Conservation (phyloP, 2,329 filamentous ascomycete genomes). For the Colletotrichum liaoningense region DNA sequence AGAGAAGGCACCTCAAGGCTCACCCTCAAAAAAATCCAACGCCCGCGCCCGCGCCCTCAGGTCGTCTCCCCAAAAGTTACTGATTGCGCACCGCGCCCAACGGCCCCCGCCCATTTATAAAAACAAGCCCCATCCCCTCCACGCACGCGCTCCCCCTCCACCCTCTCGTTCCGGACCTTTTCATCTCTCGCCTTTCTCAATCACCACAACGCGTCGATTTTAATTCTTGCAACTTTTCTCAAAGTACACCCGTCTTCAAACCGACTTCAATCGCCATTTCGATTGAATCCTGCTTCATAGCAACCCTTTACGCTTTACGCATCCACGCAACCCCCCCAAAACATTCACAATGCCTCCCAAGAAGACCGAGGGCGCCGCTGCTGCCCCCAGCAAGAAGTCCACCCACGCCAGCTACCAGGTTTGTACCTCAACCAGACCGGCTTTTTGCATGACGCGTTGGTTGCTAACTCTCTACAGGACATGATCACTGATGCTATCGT, state of each 20-base stretch:
- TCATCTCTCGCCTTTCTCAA: conserved; percentile 39
- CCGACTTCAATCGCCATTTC: conserved; percentile 35
- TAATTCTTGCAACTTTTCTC: conserved; percentile 19
- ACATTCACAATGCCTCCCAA: conserved; percentile 68
- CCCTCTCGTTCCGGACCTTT: conserved; percentile 46
- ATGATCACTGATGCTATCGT: conserved; percentile 74
- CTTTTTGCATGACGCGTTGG: conserved; percentile 35
- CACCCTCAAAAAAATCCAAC: too few species aligned
- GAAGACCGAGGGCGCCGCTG: conserved; percentile 57
- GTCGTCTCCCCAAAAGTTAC: conserved; percentile 47
- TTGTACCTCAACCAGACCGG: conserved; percentile 42
- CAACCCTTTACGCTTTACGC: conserved; percentile 37
- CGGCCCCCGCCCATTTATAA: conserved; percentile 68
- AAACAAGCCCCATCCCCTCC: conserved; percentile 66
- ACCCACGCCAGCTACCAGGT: conserved; percentile 71
- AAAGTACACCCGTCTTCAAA: conserved; percentile 37
- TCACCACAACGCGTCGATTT: conserved; percentile 38
- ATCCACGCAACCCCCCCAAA: conserved; percentile 39
- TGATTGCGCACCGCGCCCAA: conserved; percentile 66
- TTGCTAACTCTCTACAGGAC: conserved; percentile 59
- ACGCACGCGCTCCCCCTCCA: conserved; percentile 59
- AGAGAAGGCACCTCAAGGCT: background rate
- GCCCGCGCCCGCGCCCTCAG: background rate
- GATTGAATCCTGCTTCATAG: conserved; percentile 30
- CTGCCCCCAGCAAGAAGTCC: conserved; percentile 50